Base-by-base conservation (phyloP, 257 asterid species). In the Solanum sparsipilum region DNA sequence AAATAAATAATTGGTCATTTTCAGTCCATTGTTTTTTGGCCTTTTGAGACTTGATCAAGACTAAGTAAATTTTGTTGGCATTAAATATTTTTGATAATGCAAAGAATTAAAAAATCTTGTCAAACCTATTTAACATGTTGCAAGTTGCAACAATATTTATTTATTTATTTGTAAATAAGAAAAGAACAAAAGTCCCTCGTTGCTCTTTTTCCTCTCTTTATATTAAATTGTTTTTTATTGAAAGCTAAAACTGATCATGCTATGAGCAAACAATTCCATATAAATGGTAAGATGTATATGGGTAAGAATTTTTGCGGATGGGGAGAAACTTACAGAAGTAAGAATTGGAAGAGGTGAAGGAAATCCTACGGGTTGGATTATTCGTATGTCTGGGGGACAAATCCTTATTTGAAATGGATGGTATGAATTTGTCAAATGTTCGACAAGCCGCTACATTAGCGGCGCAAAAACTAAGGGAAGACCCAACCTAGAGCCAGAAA, bases 311-410 rank as follows among this genome's bases (percentile, higher is more conserved):
- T 46, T 13, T 46, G 18, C 18, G 13, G 56, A 13, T 46, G 56
- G 56, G 56, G 56, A 46, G 56, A 46, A 46, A 46, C 56, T 13
- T 46, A 46, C 56, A 46, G 56, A 46, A 46, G 18, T 44, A 44
- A 46, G 56, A 46, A 46, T 46, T 13, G 56, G 20, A 46, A 46
- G 7, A 46, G 56, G 56, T 13, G 56, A 13, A 46, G 56, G 20
- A 46, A 46, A 46, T 46, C 20, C 20, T 46, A 13, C 15, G 18
- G 16, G 0, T 4, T 46, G 60, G 60, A 52, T 18, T 52, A 10
- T 1, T 18, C 11, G 25, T 6, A 1, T 18, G 25, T 56, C 1
- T 0, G 0, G 25, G n/a, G 10, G 25, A 56, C n/a, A 18, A 56
- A 56, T 18, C 3, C 21, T 5, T 9, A 20, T 20, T 20, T 20